These are phyloP conservation scores for Russula virescens DNA, from an alignment of 768 basidiomycete species.

Conservation along the genomic window DNA sequence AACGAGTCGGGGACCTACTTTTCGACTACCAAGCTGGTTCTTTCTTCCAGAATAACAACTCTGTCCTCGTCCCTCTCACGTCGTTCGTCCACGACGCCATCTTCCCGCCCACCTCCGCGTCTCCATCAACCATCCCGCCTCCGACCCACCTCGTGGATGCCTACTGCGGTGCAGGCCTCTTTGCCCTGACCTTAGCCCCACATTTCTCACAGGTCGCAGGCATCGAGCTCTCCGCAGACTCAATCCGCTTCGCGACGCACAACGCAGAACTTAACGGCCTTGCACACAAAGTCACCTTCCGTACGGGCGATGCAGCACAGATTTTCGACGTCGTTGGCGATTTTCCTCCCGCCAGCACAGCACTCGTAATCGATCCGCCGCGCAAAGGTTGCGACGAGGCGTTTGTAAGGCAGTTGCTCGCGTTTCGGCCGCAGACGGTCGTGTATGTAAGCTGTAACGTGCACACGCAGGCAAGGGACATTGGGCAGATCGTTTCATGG, in stretches of 20 bases:
- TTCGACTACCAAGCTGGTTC: conserved; percentile 86
- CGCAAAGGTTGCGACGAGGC: conserved; percentile 87
- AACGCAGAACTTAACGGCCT: conserved; percentile 65
- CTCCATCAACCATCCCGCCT: background rate
- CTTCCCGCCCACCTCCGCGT: conserved; percentile 34
- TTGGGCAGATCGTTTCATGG: conserved; percentile 60
- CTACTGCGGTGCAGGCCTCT: conserved; percentile 88
- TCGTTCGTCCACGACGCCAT: conserved; percentile 75
- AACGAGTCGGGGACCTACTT: conserved; percentile 70
- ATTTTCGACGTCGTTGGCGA: conserved; percentile 66
- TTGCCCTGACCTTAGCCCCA: conserved; percentile 76
- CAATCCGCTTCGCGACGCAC: conserved; percentile 59
- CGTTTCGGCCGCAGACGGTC: conserved; percentile 59
- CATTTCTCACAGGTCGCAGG: conserved; percentile 75
- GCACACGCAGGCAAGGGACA: conserved; percentile 86
- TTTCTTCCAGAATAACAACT: conserved; percentile 99
- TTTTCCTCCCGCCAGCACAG: conserved; percentile 64
- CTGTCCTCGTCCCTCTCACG: conserved; percentile 80
- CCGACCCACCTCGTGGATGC: conserved; percentile 92
- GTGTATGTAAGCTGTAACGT: conserved; percentile 96
- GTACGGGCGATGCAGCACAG: conserved; percentile 76
- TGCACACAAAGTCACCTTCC: conserved; percentile 54
- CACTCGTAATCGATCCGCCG: conserved; percentile 83
- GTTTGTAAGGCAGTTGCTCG: conserved; percentile 71
- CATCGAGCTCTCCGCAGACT: conserved; percentile 75